phyloP scores from a whole-genome alignment of 345 rosid species.

The Corymbia maculata region DNA sequence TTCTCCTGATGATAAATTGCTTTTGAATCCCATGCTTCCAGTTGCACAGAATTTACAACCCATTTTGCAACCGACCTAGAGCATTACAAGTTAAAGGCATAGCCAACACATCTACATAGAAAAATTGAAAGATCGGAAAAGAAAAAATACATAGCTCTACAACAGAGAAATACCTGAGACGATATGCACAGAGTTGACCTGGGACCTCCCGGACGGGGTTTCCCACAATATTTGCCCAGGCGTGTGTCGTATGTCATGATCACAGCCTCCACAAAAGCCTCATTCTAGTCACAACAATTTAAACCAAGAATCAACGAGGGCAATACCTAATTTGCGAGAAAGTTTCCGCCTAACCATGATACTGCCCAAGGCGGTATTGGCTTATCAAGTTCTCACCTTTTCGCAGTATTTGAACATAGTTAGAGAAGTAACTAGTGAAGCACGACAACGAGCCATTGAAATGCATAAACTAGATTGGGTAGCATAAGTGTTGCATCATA shows the following conservation, averaged over 20 bases:
- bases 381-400: neutral
- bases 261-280: conserved; percentile 89
- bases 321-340: neutral
- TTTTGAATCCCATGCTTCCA: conserved; percentile 94
- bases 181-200: conserved; percentile 87
- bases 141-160: neutral
- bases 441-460: neutral
- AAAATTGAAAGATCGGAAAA: neutral
- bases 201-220: conserved; percentile 78
- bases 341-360: neutral
- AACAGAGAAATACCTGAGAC: conserved; percentile 51
- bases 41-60: conserved; percentile 98
- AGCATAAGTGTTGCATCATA: neutral
- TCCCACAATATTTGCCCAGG: conserved; percentile 75
- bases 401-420: neutral
- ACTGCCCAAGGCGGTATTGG: neutral
- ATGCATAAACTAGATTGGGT: neutral
- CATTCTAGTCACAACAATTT: conserved; percentile 31
- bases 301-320: neutral
- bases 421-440: neutral
- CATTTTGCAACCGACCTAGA: conserved; percentile 98
- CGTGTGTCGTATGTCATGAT: conserved; percentile 87
- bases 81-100: neutral
- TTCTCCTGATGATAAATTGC: conserved; percentile 79
- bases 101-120: neutral